phyloP scores from a whole-genome alignment of 768 basidiomycete genomes.

The Mycena alexandri region DNA sequence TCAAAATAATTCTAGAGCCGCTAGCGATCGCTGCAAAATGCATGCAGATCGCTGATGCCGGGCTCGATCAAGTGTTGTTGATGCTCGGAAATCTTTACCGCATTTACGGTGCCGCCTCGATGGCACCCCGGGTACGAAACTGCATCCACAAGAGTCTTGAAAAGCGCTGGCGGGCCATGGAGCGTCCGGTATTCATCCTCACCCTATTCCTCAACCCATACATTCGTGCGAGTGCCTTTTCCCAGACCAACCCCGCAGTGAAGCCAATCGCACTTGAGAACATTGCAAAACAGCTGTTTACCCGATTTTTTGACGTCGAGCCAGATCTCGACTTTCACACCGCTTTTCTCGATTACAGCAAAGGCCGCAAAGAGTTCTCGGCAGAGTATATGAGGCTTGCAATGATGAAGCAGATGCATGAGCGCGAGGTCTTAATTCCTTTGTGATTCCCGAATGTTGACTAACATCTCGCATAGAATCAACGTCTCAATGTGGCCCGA shows the following conservation, averaged over 20 bases:
- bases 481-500: constrained; percentile 34
- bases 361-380: constrained; percentile 2
- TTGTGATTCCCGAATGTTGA: neutral
- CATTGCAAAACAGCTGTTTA: constrained; percentile 4
- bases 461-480: neutral
- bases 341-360: constrained; percentile 20
- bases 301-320: constrained; percentile 9
- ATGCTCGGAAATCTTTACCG: constrained; percentile 32
- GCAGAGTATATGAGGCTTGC: constrained; percentile 1
- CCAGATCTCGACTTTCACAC: too few relatives aligned
- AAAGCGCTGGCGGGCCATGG: constrained; percentile 31
- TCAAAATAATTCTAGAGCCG: constrained; percentile 35
- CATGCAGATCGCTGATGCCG: constrained; percentile 36
- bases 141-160: constrained; percentile 31
- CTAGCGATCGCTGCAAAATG: constrained; percentile 44
- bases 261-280: constrained; percentile 10
- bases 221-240: constrained; percentile 16
- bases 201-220: too few relatives aligned
- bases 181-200: constrained; percentile 29
- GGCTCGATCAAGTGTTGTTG: too few relatives aligned
- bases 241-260: neutral
- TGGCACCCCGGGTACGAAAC: neutral
- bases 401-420: constrained; percentile 5
- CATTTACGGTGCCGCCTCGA: constrained; percentile 11
- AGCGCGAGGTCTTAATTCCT: constrained; percentile 5